phyloP scores from a whole-genome alignment of 208 protist species.

The Phytomonas serpens region DNA sequence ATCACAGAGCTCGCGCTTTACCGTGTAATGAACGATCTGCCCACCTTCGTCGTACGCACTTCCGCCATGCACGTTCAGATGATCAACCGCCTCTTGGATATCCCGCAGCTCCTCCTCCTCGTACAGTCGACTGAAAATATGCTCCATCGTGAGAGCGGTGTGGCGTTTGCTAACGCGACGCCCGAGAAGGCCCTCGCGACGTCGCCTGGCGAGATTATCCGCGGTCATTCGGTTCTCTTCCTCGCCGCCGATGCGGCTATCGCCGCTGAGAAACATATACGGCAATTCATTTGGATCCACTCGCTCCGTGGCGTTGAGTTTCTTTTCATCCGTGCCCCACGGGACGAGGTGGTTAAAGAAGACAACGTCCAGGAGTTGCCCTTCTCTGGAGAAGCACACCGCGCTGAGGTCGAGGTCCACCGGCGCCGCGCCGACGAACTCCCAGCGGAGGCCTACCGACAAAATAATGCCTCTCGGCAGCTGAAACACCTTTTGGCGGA shows the following conservation, averaged over 20 bases:
- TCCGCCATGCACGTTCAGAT: conserved; percentile 21
- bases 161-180: conserved; percentile 17
- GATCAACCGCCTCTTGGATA: conserved; percentile 42
- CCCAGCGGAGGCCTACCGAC: conserved; percentile 65
- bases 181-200: conserved; percentile 19
- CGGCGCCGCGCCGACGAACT: conserved; percentile 65
- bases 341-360: conserved; percentile 84
- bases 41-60: conserved; percentile 18
- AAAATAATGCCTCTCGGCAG: conserved; percentile 57
- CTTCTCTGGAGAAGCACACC: conserved; percentile 67
- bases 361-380: conserved; percentile 66
- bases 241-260: conserved; percentile 72
- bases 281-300: conserved; percentile 48
- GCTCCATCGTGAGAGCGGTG: conserved; percentile 23
- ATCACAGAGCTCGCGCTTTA: conserved; percentile 46
- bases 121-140: conserved; percentile 63
- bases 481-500: conserved; percentile 78
- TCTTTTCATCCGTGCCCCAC: conserved; percentile 37
- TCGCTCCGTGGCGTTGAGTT: conserved; percentile 25
- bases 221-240: conserved; percentile 67
- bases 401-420: conserved; percentile 77
- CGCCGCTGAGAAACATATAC: conserved; percentile 79
- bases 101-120: conserved; percentile 47
- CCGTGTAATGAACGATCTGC: conserved; percentile 9
- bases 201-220: conserved; percentile 38